Conservation (phyloP, 2,329 filamentous ascomycete species). For the Phyllosticta capitalensis region DNA sequence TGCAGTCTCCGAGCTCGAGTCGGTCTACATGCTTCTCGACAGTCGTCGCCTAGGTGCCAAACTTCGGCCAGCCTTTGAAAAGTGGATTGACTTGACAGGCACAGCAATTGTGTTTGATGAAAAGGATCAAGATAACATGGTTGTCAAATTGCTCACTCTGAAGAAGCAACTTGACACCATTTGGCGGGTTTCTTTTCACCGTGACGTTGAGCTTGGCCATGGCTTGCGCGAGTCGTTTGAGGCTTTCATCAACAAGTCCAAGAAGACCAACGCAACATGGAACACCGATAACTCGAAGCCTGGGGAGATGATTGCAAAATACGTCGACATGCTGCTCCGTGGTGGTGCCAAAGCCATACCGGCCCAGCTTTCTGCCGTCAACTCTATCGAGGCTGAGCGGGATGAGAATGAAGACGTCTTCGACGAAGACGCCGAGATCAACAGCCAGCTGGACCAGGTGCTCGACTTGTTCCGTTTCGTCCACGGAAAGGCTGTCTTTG, state of each 20-base stretch:
- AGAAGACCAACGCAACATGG: constrained; percentile 61
- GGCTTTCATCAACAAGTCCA: constrained; percentile 81
- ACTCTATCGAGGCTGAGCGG: constrained; percentile 48
- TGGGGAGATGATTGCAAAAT: constrained; percentile 97
- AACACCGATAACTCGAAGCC: constrained; percentile 83
- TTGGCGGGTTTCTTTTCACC: constrained; percentile 65
- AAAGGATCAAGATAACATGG: constrained; percentile 73
- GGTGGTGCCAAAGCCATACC: constrained; percentile 80
- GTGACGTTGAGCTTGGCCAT: constrained; percentile 67
- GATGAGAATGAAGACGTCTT: constrained; percentile 55
- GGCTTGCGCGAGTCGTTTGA: constrained; percentile 78
- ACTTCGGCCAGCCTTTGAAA: constrained; percentile 63
- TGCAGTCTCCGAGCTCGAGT: constrained; percentile 60
- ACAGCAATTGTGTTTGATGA: constrained; percentile 71
- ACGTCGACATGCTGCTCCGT: constrained; percentile 80
- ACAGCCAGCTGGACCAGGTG: constrained; percentile 83
- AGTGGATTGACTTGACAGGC: constrained; percentile 69
- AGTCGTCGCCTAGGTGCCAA: constrained; percentile 60
- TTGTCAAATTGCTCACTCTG: constrained; percentile 69
- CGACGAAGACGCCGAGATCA: constrained; percentile 87
- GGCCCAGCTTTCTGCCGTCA: constrained; percentile 51
- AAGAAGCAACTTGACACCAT: constrained; percentile 71
- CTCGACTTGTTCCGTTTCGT: constrained; percentile 95
- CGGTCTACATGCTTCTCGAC: constrained; percentile 68
- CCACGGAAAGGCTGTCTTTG: constrained; percentile 93